Evolutionary conservation across 179 eudicot genomes (phyloP).

Genomic region (Vitellaria paradoxa): DNA sequence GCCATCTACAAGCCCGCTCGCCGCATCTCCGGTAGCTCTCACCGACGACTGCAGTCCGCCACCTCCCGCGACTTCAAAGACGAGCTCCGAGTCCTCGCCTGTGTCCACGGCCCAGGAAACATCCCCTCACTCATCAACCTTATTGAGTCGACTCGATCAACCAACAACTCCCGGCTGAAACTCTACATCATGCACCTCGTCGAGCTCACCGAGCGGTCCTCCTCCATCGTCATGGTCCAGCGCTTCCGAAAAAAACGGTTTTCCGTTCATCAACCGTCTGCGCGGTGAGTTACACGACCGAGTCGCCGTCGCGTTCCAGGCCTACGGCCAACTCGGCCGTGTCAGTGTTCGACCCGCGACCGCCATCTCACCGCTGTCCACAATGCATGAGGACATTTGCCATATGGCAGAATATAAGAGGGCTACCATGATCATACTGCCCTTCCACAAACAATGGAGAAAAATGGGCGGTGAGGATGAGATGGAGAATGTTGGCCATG

Average conservation of each 20-base stretch:
- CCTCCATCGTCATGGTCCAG: constrained; percentile 70
- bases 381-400: constrained; percentile 46
- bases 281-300: constrained; percentile 47
- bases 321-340: constrained; percentile 48
- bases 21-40: neutral
- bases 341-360: constrained; percentile 56
- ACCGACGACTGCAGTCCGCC: constrained; percentile 31
- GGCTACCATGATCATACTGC: constrained; percentile 56
- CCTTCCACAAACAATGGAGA: constrained; percentile 75
- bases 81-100: constrained; percentile 37
- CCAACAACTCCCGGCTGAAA: constrained; percentile 42
- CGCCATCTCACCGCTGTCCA: constrained; percentile 42
- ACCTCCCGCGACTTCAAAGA: constrained; percentile 12
- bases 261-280: constrained; percentile 50
- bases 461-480: constrained; percentile 23
- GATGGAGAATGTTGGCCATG: constrained; percentile 57
- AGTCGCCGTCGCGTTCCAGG: constrained; percentile 51
- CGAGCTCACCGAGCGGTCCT: constrained; percentile 67
- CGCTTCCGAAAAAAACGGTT: constrained; percentile 55
- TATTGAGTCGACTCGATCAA: constrained; percentile 51
- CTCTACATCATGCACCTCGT: constrained; percentile 73
- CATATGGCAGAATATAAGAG: constrained; percentile 59
- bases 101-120: constrained; percentile 63
- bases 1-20: constrained; percentile 62
- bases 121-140: constrained; percentile 61